Evolutionary conservation across 2,329 filamentous ascomycete genomes (phyloP), one percentile per base, ranked within the genome.

Genomic region (Endothia cerciana): DNA sequence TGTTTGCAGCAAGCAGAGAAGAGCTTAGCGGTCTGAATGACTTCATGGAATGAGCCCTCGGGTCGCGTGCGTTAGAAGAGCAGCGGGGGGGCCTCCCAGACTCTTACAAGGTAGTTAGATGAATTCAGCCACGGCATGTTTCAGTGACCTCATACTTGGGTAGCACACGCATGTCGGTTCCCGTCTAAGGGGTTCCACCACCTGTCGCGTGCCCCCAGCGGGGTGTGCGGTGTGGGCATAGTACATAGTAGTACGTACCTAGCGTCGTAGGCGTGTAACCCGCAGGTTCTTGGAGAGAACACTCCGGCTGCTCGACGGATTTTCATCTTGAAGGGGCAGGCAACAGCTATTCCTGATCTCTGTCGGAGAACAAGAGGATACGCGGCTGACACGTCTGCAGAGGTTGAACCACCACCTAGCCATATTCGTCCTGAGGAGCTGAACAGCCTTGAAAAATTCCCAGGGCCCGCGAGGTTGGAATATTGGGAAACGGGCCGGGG

Each of bases 141-240:
- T 58, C 36, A 58, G 55, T 58, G 55, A 58, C 55, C 55, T 58
- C 55, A 58, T 58, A 17, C 11, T n/a, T 41, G 7, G 2, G 33
- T 40, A 30, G n/a, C 55, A n/a, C n/a, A 10, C 36, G 55, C 55
- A 36, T 58, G 36, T 58, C 22, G n/a, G n/a, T 36, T 36, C 22
- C n/a, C 33, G 19, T 36, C 4, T 36, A 25, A 22, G n/a, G 19
- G 36, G 55, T 41, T 41, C 33, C 36, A 25, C 55, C 36, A 22
- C 28, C 55, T 40, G 47, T 51, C 47, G 47, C 47, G 47, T 51
- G 47, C 47, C 10, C n/a, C 25, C 13, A 30, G 47, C 47, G 47
- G 47, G 47, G 22, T 49, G 45, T 25, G 22, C 22, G 10, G n/a
- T 49, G n/a, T n/a, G n/a, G n/a, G n/a, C n/a, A n/a, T n/a, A n/a